Evolutionary conservation across 2,329 filamentous ascomycete genomes (phyloP), one percentile per base, ranked within the genome.

Genomic region (Periconia digitata): DNA sequence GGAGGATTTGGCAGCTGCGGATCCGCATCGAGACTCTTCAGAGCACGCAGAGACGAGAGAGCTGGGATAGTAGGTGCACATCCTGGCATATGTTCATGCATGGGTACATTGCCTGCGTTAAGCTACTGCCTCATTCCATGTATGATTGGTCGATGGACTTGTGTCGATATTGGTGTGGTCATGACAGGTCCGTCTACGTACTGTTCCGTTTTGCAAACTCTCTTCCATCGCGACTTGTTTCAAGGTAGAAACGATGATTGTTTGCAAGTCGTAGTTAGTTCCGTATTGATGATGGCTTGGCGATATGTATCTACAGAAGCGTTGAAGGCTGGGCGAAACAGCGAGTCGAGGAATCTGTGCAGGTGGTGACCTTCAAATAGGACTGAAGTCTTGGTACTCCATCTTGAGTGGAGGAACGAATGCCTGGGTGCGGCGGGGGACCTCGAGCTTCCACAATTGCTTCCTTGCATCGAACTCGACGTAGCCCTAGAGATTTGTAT

Each of bases 11-110:
- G 10, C 27, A 13, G 27, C 27, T 32, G 27, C 27, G 27, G 27
- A 32, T 32, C 27, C 27, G 27, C 27, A 32, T 32, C 32, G 39
- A 34, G 41, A 36, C 7, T 12, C 37, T 18, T 8, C n/a, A 42
- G 41, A 5, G 27, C 12, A 10, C 27, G 5, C n/a, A 10, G 10
- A 32, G n/a, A n/a, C n/a, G n/a, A 37, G n/a, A 27, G 42, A 47
- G 29, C 41, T 27, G 36, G 29, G 27, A 8, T 16, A 13, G 35
- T 27, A 22, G 44, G 16, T 37, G 35, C 40, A 10, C 39, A 37
- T 45, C 36, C 45, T 23, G 18, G 39, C 34, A 43, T 24, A 40
- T 35, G 40, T 34, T 22, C 3, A 43, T 39, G 24, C 39, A 43
- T 32, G 27, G 12, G 6, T 32, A 32, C n/a, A 32, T 4, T 12